phyloP scores from a whole-genome alignment of 176 grass and related monocot species.

The Cocos nucifera region DNA sequence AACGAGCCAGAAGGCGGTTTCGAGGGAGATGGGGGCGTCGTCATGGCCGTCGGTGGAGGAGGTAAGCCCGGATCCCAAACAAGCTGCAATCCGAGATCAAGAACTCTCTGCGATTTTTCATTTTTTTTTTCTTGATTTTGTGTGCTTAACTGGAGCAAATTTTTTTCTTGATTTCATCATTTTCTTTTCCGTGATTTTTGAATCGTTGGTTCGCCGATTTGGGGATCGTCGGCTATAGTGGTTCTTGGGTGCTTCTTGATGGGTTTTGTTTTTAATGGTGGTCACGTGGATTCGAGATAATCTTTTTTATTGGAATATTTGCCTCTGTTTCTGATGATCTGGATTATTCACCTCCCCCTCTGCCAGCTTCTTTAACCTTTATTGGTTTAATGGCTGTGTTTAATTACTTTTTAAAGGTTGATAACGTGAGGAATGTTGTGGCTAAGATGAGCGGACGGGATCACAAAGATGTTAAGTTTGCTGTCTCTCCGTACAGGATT shows the following conservation, averaged over 20 bases:
- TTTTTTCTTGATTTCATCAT: slow-evolving; percentile 11
- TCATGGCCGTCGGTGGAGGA: slow-evolving; percentile 41
- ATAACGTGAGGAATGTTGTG: slow-evolving; percentile 53
- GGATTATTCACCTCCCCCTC: no score
- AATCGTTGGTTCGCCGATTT: no score
- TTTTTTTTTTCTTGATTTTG: not conserved
- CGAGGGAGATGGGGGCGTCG: slow-evolving; percentile 15
- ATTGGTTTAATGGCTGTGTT: not conserved
- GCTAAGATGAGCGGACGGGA: slow-evolving; percentile 43
- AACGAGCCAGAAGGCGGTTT: slow-evolving; percentile 22
- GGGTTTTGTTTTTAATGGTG: no score
- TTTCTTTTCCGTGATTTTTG: no score
- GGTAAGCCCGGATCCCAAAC: slow-evolving; percentile 8
- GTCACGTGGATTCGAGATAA: no score
- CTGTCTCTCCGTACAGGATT: slow-evolving; percentile 85
- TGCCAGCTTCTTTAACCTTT: no score
- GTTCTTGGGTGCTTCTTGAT: no score
- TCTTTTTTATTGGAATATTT: no score
- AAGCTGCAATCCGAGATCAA: no score
- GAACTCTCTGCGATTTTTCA: no score
- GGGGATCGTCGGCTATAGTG: no score
- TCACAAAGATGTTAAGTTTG: slow-evolving; percentile 46
- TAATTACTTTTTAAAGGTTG: slow-evolving; percentile 35
- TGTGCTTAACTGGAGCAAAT: slow-evolving; percentile 13
- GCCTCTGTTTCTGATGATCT: no score